Evolutionary conservation across 1,139 yeast genomes (phyloP), one percentile per base, ranked within the genome.

Genomic region (Suhomyces yuchorum): DNA sequence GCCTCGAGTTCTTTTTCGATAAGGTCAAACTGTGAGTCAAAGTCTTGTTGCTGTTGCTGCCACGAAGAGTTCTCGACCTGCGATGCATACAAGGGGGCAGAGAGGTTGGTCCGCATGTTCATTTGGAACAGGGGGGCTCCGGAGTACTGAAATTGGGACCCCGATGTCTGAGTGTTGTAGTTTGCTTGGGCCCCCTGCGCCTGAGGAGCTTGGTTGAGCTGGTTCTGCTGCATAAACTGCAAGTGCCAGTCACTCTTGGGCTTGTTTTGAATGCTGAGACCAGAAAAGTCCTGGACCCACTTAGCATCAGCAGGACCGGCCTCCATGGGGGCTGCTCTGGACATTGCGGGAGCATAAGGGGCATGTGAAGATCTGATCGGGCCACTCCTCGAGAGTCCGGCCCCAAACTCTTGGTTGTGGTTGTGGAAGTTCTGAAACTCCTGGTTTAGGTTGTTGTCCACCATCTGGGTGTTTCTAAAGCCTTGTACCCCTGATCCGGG

Each of bases 21-120:
- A 49, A 62, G 58, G 35, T 67, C 71, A 53, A 75, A 75, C 48
- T 74, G 70, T 30, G 64, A 58, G 35, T 72, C 76, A 44, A 74
- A 50, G 19, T 46, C 42, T n/a, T 35, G 32, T 22, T 50, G 45
- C 14, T 34, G 51, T 26, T 39, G 37, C 35, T 71, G 76, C 12
- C 65, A 32, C 47, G 67, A 66, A 51, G 61, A 60, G 46, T 70
- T 76, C 51, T 71, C 75, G 1, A 46, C 22, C 11, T 43, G 51
- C 35, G 43, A 44, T 4, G 46, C 40, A 30, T 53, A 43, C 26
- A 56, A 23, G 3, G 63, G 60, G 2, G 45, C 43, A 3, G 60
- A 53, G 20, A 60, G 48, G 33, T 59, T 53, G 18, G 59, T 54
- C 22, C 62, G 43, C 60, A 59, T 59, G 38, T 58, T 56, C 55